Conservation (phyloP, 2,329 filamentous ascomycete genomes). For the Pseudogymnoascus destructans region DNA sequence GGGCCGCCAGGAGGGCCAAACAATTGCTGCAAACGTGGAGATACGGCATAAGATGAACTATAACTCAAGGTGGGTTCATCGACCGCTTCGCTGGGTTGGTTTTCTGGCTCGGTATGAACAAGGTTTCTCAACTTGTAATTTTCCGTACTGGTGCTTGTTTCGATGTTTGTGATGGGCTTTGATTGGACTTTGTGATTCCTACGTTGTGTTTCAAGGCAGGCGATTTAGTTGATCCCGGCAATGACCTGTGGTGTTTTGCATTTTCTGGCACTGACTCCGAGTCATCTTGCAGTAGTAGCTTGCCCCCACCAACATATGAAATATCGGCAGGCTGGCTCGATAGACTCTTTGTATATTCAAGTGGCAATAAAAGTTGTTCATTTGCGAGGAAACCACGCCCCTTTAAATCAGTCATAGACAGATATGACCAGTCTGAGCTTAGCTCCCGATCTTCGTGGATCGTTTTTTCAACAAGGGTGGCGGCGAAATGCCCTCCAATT, state of each 20-base stretch:
- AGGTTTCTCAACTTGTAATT: neutral
- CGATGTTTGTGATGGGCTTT: neutral
- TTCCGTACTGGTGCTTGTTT: neutral
- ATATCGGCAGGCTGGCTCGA: neutral
- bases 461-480: slow-evolving; percentile 21
- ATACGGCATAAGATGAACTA: neutral
- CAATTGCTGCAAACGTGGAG: neutral
- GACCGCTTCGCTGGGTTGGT: neutral
- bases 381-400: slow-evolving; percentile 4
- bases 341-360: neutral
- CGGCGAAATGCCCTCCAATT: slow-evolving; percentile 16
- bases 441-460: slow-evolving; percentile 23
- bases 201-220: neutral
- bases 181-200: neutral
- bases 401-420: slow-evolving; percentile 1
- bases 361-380: neutral
- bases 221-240: neutral
- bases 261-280: neutral
- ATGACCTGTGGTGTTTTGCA: neutral
- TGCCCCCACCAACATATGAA: neutral
- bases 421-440: slow-evolving; percentile 14
- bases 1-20: neutral
- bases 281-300: neutral
- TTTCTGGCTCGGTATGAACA: neutral
- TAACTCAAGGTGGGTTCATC: neutral